These are phyloP conservation scores for Inonotus obliquus DNA, from an alignment of 1,284 basidiomycete species.

Conservation along the genomic window DNA sequence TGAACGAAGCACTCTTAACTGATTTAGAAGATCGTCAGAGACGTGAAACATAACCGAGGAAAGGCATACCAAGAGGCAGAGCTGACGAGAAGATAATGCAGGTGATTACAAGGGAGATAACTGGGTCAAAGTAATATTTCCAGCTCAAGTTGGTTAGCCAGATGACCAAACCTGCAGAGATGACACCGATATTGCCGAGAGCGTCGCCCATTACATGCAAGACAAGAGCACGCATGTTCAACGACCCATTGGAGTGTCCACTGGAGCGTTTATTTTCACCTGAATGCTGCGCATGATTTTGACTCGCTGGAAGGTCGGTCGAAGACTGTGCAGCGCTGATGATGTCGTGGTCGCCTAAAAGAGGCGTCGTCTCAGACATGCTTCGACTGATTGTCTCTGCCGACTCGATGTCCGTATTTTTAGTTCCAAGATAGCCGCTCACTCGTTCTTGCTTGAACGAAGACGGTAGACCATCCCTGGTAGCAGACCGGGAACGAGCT, in stretches of 20 bases:
- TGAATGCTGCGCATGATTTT: not conserved
- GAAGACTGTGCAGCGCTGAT: slow-evolving; percentile 23
- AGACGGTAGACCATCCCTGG: not conserved
- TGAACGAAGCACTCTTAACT: slow-evolving; percentile 92
- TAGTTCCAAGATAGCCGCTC: not conserved
- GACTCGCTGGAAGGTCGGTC: not conserved
- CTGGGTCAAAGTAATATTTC: slow-evolving; percentile 91
- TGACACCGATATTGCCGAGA: slow-evolving; percentile 96
- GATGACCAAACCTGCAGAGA: slow-evolving; percentile 89
- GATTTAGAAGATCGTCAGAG: slow-evolving; percentile 16
- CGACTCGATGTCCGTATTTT: not conserved
- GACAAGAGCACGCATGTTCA: slow-evolving; percentile 97
- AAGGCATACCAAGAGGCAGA: slow-evolving; percentile 76
- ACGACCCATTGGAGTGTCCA: slow-evolving; percentile 66
- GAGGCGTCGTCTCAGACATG: slow-evolving; percentile 10
- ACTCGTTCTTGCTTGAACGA: not conserved
- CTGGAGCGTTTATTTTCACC: slow-evolving; percentile 26
- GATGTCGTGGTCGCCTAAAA: slow-evolving; percentile 1
- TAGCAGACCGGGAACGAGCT: slow-evolving; percentile 45
- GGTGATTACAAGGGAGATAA: slow-evolving; percentile 93
- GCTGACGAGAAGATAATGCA: slow-evolving; percentile 96
- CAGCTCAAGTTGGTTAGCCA: slow-evolving; percentile 77
- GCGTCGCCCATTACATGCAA: slow-evolving; percentile 97
- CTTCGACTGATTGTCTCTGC: not conserved
- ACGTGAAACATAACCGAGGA: slow-evolving; percentile 16